Evolutionary conservation across 371 early-diverging fungal genomes (phyloP).

Genomic region (Synchytrium microbalum): DNA sequence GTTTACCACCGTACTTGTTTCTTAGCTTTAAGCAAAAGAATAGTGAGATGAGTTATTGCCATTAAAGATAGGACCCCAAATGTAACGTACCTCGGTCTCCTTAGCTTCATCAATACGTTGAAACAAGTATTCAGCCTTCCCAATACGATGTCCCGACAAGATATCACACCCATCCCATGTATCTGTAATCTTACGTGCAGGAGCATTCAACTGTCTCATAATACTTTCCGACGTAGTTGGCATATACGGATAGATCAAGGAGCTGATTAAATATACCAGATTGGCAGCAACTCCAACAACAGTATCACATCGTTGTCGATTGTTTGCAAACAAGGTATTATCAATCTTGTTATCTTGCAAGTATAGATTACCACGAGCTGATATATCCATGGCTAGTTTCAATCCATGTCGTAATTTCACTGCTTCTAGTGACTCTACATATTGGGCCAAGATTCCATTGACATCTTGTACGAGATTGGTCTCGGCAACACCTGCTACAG

Average conservation of each 20-base stretch:
- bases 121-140: conserved; percentile 87
- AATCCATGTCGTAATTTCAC: conserved; percentile 86
- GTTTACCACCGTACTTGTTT: not conserved
- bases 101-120: conserved; percentile 74
- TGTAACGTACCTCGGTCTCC: conserved; percentile 57
- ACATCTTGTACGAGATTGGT: conserved; percentile 69
- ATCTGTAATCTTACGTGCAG: conserved; percentile 61
- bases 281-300: conserved; percentile 79
- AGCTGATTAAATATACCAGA: conserved; percentile 80
- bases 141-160: conserved; percentile 71
- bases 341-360: conserved; percentile 89
- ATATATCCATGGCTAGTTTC: conserved; percentile 84
- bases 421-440: conserved; percentile 70
- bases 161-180: conserved; percentile 59
- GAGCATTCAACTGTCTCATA: conserved; percentile 36
- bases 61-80: not conserved
- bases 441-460: conserved; percentile 68
- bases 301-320: conserved; percentile 72
- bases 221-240: conserved; percentile 80
- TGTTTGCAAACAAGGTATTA: conserved; percentile 70
- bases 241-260: conserved; percentile 90
- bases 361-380: conserved; percentile 90
- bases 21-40: not conserved
- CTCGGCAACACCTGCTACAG: conserved; percentile 45
- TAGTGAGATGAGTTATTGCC: not conserved